These are phyloP conservation scores for Allomyces arbusculus DNA, from an alignment of 192 early-diverging fungal genomes.

Conservation along the genomic window DNA sequence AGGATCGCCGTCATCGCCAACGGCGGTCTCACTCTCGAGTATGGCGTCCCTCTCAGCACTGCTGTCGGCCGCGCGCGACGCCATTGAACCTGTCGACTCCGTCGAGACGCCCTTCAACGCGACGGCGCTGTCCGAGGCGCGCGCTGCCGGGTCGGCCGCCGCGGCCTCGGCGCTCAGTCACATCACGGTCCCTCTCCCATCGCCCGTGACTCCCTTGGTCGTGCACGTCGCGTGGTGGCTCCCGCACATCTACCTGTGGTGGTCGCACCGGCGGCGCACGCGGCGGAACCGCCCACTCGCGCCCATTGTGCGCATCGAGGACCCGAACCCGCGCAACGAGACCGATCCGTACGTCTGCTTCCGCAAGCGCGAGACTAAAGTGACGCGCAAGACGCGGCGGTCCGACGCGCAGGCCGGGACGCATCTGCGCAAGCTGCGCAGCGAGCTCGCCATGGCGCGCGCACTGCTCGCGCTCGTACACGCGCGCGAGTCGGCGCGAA, in stretches of 20 bases:
- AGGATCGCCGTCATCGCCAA: no score
- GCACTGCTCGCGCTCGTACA: constrained; percentile 60
- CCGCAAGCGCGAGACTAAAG: constrained; percentile 77
- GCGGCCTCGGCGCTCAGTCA: no score
- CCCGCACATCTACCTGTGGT: not conserved
- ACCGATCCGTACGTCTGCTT: constrained; percentile 91
- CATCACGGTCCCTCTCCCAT: not conserved
- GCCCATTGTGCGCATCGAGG: constrained; percentile 17
- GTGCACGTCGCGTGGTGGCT: not conserved
- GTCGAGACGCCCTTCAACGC: no score
- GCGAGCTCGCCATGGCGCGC: constrained; percentile 54
- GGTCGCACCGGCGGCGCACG: constrained; percentile 4
- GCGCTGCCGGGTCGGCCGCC: no score
- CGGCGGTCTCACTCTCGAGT: no score
- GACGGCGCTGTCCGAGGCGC: no score
- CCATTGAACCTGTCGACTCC: no score
- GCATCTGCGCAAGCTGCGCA: constrained; percentile 56
- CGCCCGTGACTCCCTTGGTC: not conserved
- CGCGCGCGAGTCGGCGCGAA: constrained; percentile 52
- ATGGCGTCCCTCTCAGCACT: no score
- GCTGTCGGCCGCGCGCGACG: no score
- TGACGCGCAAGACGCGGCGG: constrained; percentile 64
- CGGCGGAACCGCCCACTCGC: not conserved
- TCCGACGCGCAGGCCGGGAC: constrained; percentile 71
- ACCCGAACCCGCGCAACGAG: constrained; percentile 38